Evolutionary conservation across 2,329 filamentous ascomycete species (phyloP), one percentile per base, ranked within the genome.

Genomic region (Ophiostoma angusticollis): DNA sequence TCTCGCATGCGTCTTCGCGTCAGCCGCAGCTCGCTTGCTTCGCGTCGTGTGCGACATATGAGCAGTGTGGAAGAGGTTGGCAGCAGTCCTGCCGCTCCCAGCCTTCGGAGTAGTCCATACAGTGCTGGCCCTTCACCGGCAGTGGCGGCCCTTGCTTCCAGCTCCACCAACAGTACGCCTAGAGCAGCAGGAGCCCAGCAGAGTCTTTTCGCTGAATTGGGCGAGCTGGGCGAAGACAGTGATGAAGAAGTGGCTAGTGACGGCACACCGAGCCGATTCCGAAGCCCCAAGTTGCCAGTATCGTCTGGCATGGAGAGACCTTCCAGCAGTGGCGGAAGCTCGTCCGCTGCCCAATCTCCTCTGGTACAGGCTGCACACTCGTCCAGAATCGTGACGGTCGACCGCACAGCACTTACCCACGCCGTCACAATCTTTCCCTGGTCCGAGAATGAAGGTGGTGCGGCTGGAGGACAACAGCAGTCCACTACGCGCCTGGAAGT

Each of bases 121-220:
- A 48, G 44, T 7, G 39, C 28, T 5, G 28, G 29, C 8, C 42
- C 23, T 11, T 47, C 45, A 3, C 43, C 46, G 11, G 45, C 46
- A 2, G 32, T 35, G 73, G 14, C 31, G n/a, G 35, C 30, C 12
- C 25, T 33, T 3, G 23, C 28, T 3, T 67, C 68, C 35, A 75
- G 72, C 52, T 65, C 70, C 45, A 61, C 58, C 14, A 67, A 63
- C 44, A 68, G 65, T 48, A 69, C 45, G 57, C 57, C 33, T 52
- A 61, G 39, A 62, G 62, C 32, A 73, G 70, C 3, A 64, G 72
- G 9, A 62, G 60, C 52, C 14, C 71, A 74, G 13, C 84, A 94
- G 63, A 96, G 82, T 52, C 66, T 98, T 36, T 93, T 91, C 55
- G 86, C 86, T 29, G 91, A 98, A 58, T 70, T 98, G 30, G 84